Evolutionary conservation across 1,284 basidiomycete genomes (phyloP).

Genomic region (Singerocomus inundabilis): DNA sequence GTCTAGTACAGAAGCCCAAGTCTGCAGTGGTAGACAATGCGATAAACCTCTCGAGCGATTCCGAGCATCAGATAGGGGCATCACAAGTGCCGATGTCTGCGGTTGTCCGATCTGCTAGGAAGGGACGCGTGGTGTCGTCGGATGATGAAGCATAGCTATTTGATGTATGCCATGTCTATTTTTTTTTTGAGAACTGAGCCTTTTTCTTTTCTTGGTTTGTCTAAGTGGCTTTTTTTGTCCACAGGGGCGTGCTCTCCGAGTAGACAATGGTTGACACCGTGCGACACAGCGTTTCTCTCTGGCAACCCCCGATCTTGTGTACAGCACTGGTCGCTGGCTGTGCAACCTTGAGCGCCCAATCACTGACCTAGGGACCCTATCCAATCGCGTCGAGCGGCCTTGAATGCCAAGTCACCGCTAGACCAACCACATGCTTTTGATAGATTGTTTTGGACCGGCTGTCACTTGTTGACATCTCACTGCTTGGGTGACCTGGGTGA

Average conservation of each 20-base stretch:
- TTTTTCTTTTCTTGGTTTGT: neutral
- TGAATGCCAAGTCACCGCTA: slow-evolving; percentile 16
- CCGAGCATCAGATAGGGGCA: slow-evolving; percentile 13
- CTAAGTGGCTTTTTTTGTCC: slow-evolving; percentile 6
- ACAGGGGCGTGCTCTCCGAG: neutral
- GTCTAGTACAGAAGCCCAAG: slow-evolving; percentile 23
- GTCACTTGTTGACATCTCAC: neutral
- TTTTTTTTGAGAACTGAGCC: slow-evolving; percentile 2
- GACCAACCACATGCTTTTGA: neutral
- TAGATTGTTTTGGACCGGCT: neutral
- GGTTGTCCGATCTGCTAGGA: slow-evolving; percentile 20
- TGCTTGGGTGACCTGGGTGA: neutral
- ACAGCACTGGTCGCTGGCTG: neutral
- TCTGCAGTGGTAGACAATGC: slow-evolving; percentile 1
- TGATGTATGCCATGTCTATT: slow-evolving; percentile 7
- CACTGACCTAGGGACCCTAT: slow-evolving; percentile 12
- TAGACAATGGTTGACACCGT: neutral
- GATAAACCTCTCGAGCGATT: slow-evolving; percentile 27
- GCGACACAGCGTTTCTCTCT: neutral
- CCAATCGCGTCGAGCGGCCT: slow-evolving; percentile 12
- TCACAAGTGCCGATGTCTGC: slow-evolving; percentile 1
- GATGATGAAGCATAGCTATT: slow-evolving; percentile 39
- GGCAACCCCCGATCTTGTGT: slow-evolving; percentile 1
- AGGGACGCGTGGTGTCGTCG: slow-evolving; percentile 42
- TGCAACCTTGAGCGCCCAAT: slow-evolving; percentile 1